phyloP scores from a whole-genome alignment of 108 stramenopile species.

The Mediolabrus comicus region DNA sequence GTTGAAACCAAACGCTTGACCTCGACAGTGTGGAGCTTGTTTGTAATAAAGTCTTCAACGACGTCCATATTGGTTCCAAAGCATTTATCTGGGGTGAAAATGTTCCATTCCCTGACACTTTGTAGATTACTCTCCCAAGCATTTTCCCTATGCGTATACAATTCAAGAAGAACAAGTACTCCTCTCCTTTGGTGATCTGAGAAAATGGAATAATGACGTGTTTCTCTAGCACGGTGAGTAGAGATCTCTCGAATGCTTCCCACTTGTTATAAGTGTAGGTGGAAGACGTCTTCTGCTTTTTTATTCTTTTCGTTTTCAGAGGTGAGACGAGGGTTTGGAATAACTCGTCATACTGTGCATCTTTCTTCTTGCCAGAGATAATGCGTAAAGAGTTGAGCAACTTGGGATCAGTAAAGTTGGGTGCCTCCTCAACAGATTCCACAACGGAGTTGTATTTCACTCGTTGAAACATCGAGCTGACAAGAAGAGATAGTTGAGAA shows the following conservation, averaged over 20 bases:
- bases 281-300: background rate
- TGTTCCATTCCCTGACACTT: conserved; percentile 6
- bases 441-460: background rate
- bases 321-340: background rate
- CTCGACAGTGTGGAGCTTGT: background rate
- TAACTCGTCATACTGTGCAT: background rate
- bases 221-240: conserved; percentile 24
- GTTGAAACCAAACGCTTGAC: conserved; percentile 1
- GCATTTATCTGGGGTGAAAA: conserved; percentile 34
- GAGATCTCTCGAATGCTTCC: conserved; percentile 3
- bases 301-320: background rate
- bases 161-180: conserved; percentile 25
- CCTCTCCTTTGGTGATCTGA: conserved; percentile 4
- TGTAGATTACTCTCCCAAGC: background rate
- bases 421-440: background rate
- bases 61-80: conserved; percentile 35
- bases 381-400: background rate
- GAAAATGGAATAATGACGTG: conserved; percentile 13
- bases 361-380: background rate
- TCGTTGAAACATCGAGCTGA: conserved; percentile 14
- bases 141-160: conserved; percentile 21
- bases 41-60: conserved; percentile 27
- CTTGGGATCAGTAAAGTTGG: no score
- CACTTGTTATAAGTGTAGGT: background rate
- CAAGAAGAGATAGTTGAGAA: conserved; percentile 16